Base-by-base conservation (phyloP, 306 rosid genomes). In the Rosa persica region DNA sequence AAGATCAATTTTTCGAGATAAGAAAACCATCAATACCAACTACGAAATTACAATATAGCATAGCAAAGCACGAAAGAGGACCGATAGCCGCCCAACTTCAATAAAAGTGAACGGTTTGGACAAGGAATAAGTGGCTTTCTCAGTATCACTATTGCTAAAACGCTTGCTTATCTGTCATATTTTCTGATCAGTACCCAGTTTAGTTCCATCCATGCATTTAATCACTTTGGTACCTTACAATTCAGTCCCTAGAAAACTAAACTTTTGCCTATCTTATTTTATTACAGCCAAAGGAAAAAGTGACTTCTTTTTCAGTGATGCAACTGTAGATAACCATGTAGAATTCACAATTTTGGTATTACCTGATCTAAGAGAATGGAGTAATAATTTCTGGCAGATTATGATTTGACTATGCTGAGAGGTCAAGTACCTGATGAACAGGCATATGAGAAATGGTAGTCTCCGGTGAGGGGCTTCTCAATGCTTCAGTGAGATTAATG, bases 401-500 rank as follows among this genome's bases (percentile, higher is more conserved):
- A 34, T 7, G 42, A 54, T 25, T 3, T 8, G 72, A 72, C 48
- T 20, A 65, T 61, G 49, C 23, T 2, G 74, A 38, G 65, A 76
- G 72, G 23, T 60, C 64, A 77, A 75, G 80, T 83, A 95, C 98
- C 96, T 91, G 98, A 87, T 95, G 99, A 66, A 95, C 89, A 76
- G 99, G 98, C 90, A 84, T 86, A 85, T 91, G 81, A 57, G 98
- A 95, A 78, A 93, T 75, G 54, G 90, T 77, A n/a, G 90, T 78
- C 91, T 95, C 99, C 0, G 97, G 98, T 75, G 87, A 85, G 77
- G 93, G 83, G 87, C 97, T 91, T 84, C 99, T 91, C 86, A 95
- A 88, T 64, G 98, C 94, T 82, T 89, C 96, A 44, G 93, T 77
- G 65, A 95, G 97, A 88, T 87, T 91, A 81, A 89, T 85, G 78